Base-by-base conservation (phyloP, 176 grass and related monocot genomes). In the Pontederia crassipes region DNA sequence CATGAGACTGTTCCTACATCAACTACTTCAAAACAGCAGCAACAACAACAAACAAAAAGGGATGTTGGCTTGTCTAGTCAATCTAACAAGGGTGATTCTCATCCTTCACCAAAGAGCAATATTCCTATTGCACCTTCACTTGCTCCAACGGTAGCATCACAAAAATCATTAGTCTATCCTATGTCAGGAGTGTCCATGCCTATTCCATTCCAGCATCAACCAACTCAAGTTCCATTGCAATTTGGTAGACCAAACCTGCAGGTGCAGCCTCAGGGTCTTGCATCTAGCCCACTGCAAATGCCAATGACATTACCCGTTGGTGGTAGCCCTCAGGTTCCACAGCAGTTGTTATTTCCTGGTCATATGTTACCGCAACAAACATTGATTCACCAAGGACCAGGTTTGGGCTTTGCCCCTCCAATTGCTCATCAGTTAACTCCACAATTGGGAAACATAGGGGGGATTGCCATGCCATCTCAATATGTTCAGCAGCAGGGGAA, bases 231-330 rank as follows among this genome's bases (percentile, higher is more conserved):
- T 60, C 82, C 76, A 66, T 47, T 91, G 46, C 87, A 92, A 75
- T 86, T 83, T 49, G 78, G 82, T 54, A 79, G 62, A 0, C 74
- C 72, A 2, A 75, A 63, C 61, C 51, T 78, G 12, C 80, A 77
- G 62, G 78, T 92, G 57, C 83, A 79, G 10, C 45, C 74, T 52
- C 93, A 88, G 59, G 80, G 81, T 8, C 64, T 83, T 9, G 60
- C 72, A 12, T 54, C 93, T 14, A 92, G 71, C 64, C 86, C 93
- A 52, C 58, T 89, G 54, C 93, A 88, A 76, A 85, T 98, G 87
- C 10, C 81, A 13, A 88, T 98, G 72, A 72, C 66, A 64, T 10
- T 83, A 26, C 79, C 89, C 5, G 24, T 86, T 45, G 85, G 82
- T 32, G 80, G 72, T 66, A 28, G 47, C 6, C 46, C 85, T 56